phyloP scores from a whole-genome alignment of 306 rosid species.

The Inga laurina region DNA sequence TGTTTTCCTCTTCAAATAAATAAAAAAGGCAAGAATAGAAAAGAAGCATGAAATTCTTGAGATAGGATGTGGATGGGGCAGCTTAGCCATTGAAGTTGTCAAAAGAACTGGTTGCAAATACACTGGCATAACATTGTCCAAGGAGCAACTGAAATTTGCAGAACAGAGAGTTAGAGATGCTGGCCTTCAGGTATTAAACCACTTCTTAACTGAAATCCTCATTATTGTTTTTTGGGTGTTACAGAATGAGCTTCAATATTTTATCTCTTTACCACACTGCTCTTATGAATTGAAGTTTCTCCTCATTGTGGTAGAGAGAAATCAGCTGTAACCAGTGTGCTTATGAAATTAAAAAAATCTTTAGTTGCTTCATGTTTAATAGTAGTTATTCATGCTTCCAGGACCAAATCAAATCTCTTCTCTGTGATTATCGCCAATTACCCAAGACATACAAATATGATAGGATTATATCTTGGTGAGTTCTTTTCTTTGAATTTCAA shows the following conservation, averaged over 20 bases:
- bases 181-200: conserved; percentile 66
- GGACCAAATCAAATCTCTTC: conserved; percentile 71
- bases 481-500: background rate
- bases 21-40: conserved; percentile 58
- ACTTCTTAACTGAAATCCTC: background rate
- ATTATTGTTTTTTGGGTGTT: background rate
- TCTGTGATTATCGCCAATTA: conserved; percentile 84
- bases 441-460: conserved; percentile 58
- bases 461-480: conserved; percentile 89
- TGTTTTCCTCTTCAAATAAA: conserved; percentile 2
- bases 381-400: conserved; percentile 30
- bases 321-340: background rate
- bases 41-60: conserved; percentile 81
- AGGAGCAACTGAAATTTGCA: conserved; percentile 80
- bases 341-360: background rate
- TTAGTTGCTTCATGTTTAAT: background rate
- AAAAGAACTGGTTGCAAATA: conserved; percentile 79
- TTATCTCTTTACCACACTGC: too few relatives aligned
- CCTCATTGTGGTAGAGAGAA: conserved; percentile 15
- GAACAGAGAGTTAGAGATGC: conserved; percentile 65
- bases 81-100: conserved; percentile 82
- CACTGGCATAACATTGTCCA: conserved; percentile 84
- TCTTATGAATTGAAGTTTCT: background rate
- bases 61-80: conserved; percentile 95
- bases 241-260: background rate